Evolutionary conservation across 768 basidiomycete genomes (phyloP).

Genomic region (Leccinum uliginosum): DNA sequence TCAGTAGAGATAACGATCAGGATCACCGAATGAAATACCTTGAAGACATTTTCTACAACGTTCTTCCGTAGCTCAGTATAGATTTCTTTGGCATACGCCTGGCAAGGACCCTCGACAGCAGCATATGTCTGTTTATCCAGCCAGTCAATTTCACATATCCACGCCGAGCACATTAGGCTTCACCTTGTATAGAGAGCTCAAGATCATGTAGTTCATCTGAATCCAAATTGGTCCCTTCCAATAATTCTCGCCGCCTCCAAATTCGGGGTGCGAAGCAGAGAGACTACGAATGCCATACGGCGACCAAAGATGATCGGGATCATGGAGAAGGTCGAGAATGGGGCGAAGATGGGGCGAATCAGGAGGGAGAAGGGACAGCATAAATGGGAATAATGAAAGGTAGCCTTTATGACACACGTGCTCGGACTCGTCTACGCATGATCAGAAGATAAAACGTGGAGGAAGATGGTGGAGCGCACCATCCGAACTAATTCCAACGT

Average conservation of each 20-base stretch:
- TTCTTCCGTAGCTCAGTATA: conserved; percentile 80
- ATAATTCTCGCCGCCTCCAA: conserved; percentile 92
- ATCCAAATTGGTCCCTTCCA: conserved; percentile 98
- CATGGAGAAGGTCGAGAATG: conserved; percentile 75
- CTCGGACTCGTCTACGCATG: conserved; percentile 74
- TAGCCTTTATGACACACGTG: conserved; percentile 92
- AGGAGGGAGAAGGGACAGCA: conserved; percentile 73
- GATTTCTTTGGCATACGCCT: conserved; percentile 66
- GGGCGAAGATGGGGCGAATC: conserved; percentile 75
- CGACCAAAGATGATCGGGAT: conserved; percentile 89
- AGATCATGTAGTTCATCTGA: conserved; percentile 92
- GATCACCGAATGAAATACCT: conserved; percentile 34
- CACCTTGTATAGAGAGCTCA: conserved; percentile 76
- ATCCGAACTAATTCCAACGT: conserved; percentile 78
- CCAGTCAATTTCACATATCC: conserved; percentile 1
- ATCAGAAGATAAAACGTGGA: conserved; percentile 1
- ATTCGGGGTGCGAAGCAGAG: conserved; percentile 83
- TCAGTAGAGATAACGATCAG: conserved; percentile 5
- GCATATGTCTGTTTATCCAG: conserved; percentile 61
- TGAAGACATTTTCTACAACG: conserved; percentile 78
- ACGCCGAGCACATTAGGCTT: not conserved
- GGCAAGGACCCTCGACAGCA: conserved; percentile 74
- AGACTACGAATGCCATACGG: conserved; percentile 85
- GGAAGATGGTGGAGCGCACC: conserved; percentile 41
- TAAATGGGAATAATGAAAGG: conserved; percentile 89